These are phyloP conservation scores for Hypoxylon sp. DNA, from an alignment of 2,329 filamentous ascomycete genomes.

Conservation along the genomic window DNA sequence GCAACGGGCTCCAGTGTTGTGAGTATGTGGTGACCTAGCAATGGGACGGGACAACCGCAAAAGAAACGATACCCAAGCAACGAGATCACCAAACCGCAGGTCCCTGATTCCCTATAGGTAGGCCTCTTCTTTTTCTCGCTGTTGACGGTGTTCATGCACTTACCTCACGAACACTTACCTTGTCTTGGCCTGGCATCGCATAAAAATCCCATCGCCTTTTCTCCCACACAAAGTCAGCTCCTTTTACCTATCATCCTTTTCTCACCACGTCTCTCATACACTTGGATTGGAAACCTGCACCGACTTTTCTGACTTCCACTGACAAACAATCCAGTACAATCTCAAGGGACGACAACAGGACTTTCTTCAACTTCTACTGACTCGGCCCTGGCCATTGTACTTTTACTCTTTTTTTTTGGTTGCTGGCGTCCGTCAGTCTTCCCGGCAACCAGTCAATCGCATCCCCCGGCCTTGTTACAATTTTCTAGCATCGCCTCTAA, in stretches of 20 bases:
- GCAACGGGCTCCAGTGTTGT: slow-evolving; percentile 40
- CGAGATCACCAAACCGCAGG: slow-evolving; percentile 38
- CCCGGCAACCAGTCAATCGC: slow-evolving; percentile 20
- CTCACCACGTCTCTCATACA: slow-evolving; percentile 30
- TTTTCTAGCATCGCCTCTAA: slow-evolving; percentile 24
- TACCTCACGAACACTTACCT: not conserved
- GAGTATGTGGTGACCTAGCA: slow-evolving; percentile 25
- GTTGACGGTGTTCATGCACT: not conserved
- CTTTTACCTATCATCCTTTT: slow-evolving; percentile 42
- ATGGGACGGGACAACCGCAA: slow-evolving; percentile 3
- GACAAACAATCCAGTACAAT: slow-evolving; percentile 15
- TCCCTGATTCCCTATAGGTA: not conserved
- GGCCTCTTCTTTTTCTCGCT: not conserved
- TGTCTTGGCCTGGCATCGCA: slow-evolving; percentile 18
- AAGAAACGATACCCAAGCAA: slow-evolving; percentile 27
- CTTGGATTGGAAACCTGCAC: not conserved
- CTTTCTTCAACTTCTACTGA: slow-evolving; percentile 6
- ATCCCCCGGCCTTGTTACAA: slow-evolving; percentile 21
- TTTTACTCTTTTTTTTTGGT: not conserved
- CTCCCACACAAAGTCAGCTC: slow-evolving; percentile 42
- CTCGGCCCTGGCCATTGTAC: slow-evolving; percentile 2
- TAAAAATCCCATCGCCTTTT: slow-evolving; percentile 28
- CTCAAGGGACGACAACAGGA: not conserved
- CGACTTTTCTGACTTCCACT: slow-evolving; percentile 6
- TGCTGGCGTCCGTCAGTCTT: slow-evolving; percentile 20